phyloP scores from a whole-genome alignment of 2,329 filamentous ascomycete species.

The Fonsecaea monophora region DNA sequence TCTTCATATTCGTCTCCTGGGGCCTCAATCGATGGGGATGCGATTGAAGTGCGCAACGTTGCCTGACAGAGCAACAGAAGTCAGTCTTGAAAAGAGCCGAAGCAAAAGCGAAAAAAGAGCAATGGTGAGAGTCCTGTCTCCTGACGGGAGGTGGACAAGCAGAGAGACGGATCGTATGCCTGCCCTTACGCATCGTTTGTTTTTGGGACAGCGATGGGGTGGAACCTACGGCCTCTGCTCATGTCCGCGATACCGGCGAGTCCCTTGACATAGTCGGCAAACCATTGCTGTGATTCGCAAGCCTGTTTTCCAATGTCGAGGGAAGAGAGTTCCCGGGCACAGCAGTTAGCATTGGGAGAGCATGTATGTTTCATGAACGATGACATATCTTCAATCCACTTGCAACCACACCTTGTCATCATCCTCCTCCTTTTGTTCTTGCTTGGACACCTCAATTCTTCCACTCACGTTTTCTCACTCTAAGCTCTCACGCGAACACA shows the following conservation, averaged over 20 bases:
- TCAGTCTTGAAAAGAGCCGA: neutral
- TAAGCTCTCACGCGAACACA: too few species aligned
- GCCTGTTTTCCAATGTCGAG: slow-evolving; percentile 11
- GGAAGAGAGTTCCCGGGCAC: neutral
- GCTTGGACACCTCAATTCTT: neutral
- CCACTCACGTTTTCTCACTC: neutral
- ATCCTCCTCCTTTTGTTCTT: neutral
- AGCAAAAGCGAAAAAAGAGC: too few species aligned
- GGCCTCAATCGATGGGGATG: slow-evolving; percentile 27
- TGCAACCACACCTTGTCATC: too few species aligned
- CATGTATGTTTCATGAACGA: neutral
- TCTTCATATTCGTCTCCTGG: neutral
- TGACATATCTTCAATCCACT: slow-evolving; percentile 3
- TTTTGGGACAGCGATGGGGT: neutral
- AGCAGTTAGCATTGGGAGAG: neutral
- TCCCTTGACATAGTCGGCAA: slow-evolving; percentile 24
- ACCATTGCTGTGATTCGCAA: slow-evolving; percentile 29
- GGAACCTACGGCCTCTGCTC: slow-evolving; percentile 25
- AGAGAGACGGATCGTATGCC: too few species aligned
- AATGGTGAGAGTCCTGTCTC: too few species aligned
- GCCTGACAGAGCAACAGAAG: neutral
- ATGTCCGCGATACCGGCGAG: slow-evolving; percentile 24
- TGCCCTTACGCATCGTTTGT: too few species aligned
- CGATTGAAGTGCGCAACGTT: slow-evolving; percentile 29
- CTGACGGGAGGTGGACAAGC: too few species aligned